A percentile compares a stretch with the other conserved stretches of the same genome.
Evolutionary conservation across 1,139 yeast genomes (phyloP).

Genomic region (Blastobotrys ciferrii): DNA sequence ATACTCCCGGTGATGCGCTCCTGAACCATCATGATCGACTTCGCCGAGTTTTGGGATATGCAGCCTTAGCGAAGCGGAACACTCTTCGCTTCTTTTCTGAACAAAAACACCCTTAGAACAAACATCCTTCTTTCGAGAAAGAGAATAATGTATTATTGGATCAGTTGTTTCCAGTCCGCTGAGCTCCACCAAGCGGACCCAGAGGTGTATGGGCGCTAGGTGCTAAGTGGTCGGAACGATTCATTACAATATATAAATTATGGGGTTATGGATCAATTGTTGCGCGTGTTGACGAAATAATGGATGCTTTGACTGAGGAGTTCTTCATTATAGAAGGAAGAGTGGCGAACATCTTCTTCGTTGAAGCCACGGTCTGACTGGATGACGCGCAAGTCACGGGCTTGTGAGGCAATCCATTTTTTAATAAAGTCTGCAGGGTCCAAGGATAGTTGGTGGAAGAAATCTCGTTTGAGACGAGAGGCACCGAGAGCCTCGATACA

Average conservation of each 20-base stretch:
- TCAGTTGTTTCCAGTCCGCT: too few relatives aligned
- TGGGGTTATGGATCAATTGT: constrained; percentile 9
- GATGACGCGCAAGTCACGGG: constrained; percentile 70
- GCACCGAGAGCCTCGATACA: constrained; percentile 67
- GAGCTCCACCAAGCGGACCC: too few relatives aligned
- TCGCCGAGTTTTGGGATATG: too few relatives aligned
- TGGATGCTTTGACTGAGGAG: constrained; percentile 74
- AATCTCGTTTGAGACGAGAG: constrained; percentile 62
- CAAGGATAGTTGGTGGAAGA: constrained; percentile 68
- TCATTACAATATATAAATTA: constrained; percentile 4
- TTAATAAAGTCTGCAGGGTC: constrained; percentile 77
- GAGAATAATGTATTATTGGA: too few relatives aligned
- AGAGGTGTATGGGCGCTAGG: too few relatives aligned
- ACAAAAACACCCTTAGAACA: too few relatives aligned
- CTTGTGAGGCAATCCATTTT: constrained; percentile 70
- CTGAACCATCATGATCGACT: too few relatives aligned
- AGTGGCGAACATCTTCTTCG: constrained; percentile 83
- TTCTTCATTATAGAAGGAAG: constrained; percentile 77
- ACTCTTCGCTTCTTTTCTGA: too few relatives aligned
- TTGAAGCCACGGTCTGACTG: constrained; percentile 87
- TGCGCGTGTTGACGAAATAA: constrained; percentile 53
- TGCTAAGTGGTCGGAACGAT: neutral
- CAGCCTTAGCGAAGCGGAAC: too few relatives aligned
- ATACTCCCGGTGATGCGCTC: too few relatives aligned
- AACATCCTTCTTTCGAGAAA: too few relatives aligned